These are phyloP conservation scores for Euryodendron excelsum DNA, from an alignment of 148 eudicot species.

Conservation along the genomic window DNA sequence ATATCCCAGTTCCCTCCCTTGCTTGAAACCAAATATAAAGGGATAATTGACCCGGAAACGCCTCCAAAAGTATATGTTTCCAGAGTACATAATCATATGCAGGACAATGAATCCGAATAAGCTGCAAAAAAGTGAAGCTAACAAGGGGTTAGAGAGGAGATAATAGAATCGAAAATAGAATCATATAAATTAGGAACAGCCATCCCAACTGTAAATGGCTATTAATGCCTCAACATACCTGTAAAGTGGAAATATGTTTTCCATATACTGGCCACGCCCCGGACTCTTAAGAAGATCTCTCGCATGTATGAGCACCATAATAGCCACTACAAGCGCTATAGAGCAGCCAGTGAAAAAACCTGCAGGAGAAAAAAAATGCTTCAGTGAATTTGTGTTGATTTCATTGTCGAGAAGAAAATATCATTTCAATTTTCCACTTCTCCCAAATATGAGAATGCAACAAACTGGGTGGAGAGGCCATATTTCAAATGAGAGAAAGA, in stretches of 20 bases:
- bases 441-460: too few relatives aligned
- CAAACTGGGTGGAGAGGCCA: too few relatives aligned
- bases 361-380: constrained; percentile 1
- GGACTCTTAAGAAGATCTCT: constrained; percentile 21
- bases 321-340: constrained; percentile 32
- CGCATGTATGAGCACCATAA: constrained; percentile 15
- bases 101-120: constrained; percentile 39
- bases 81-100: constrained; percentile 38
- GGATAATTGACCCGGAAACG: constrained; percentile 39
- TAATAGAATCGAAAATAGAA: too few relatives aligned
- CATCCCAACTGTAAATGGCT: background rate
- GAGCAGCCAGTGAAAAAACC: constrained; percentile 45
- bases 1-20: constrained; percentile 33
- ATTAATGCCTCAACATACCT: constrained; percentile 22
- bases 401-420: background rate
- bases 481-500: background rate
- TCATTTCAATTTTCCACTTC: too few relatives aligned
- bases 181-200: background rate
- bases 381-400: background rate
- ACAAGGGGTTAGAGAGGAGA: too few relatives aligned
- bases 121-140: constrained; percentile 16
- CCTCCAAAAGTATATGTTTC: constrained; percentile 35
- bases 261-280: constrained; percentile 31
- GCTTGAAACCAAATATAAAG: constrained; percentile 40
- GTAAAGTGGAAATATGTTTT: constrained; percentile 41